These are phyloP conservation scores for Camelina neglecta DNA, from an alignment of 345 rosid genomes.

Conservation along the genomic window DNA sequence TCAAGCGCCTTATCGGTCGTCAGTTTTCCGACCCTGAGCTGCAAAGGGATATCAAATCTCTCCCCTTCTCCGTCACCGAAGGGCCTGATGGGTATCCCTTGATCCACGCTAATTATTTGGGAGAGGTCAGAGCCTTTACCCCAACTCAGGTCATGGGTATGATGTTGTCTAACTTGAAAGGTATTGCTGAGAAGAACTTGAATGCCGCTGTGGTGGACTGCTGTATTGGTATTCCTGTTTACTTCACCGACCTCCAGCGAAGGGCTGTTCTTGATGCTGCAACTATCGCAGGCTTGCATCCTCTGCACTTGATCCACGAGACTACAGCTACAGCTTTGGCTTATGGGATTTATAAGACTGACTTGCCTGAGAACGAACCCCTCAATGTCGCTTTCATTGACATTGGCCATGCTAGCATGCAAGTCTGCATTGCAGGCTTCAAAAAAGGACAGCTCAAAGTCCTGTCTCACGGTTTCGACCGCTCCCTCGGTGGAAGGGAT, in stretches of 20 bases:
- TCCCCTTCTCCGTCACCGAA: conserved; percentile 73
- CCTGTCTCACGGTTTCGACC: conserved; percentile 80
- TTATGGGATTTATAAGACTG: conserved; percentile 96
- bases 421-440: conserved; percentile 95
- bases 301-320: conserved; percentile 84
- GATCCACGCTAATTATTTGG: conserved; percentile 82
- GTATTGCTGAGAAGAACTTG: conserved; percentile 85
- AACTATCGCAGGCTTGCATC: conserved; percentile 88
- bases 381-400: conserved; percentile 92
- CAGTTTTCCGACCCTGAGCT: conserved; percentile 88
- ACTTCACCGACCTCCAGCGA: conserved; percentile 90
- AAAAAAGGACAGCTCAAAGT: conserved; percentile 85
- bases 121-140: conserved; percentile 77
- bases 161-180: conserved; percentile 81
- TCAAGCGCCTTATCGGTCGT: conserved; percentile 84
- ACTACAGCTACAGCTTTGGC: conserved; percentile 96
- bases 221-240: conserved; percentile 92
- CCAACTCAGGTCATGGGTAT: conserved; percentile 94
- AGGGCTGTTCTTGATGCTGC: conserved; percentile 97
- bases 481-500: conserved; percentile 89
- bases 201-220: conserved; percentile 92
- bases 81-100: conserved; percentile 91
- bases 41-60: conserved; percentile 80
- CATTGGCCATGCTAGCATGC: conserved; percentile 92
- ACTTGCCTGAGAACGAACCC: conserved; percentile 82